Evolutionary conservation across 2,329 filamentous ascomycete species (phyloP), one percentile per base, ranked within the genome.

Genomic region (Ceratocystis cubensis): DNA sequence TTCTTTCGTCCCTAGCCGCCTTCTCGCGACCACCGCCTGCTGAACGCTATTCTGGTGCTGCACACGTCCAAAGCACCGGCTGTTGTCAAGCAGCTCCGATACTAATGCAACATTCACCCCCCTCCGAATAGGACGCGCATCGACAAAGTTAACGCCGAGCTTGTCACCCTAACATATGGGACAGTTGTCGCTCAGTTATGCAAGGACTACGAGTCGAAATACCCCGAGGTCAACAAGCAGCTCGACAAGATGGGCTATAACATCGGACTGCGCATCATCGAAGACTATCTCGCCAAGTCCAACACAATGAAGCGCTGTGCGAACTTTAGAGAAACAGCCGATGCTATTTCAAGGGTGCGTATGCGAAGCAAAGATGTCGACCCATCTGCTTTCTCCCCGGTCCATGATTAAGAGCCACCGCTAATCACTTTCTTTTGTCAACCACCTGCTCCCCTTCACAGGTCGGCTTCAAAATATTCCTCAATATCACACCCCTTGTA

Each of bases 191-290:
- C 91, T 67, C 93, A 97, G 76, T 81, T 99, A 70, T 97, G 93
- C 80, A 93, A 93, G 76, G 94, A 99, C 79, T 96, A 93, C 75
- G 91, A 96, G 72, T 87, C 85, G 72, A 91, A 97, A 78, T 99
- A 99, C 75, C 81, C 84, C 64, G 91, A 97, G 75, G 93, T 99
- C 74, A 99, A 99, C 79, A 91, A 93, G 76, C 94, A 99, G 76
- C 83, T 99, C 57, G 94, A 99, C 75, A 95, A 93, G 78, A 99
- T 99, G 94, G 94, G 94, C 66, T 96, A 97, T 79, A 97, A 97
- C 73, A 99, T 99, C 70, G 94, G 94, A 33, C 81, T 97, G 73
- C 89, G 94, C 46, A 78, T 99, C 70, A 96, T 99, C 71, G 94
- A 99, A 72, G 94, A 99, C 77, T 99, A 96, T 73, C 85, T 99